Conservation (phyloP, 1,284 basidiomycete genomes). For the Ganoderma boninense region DNA sequence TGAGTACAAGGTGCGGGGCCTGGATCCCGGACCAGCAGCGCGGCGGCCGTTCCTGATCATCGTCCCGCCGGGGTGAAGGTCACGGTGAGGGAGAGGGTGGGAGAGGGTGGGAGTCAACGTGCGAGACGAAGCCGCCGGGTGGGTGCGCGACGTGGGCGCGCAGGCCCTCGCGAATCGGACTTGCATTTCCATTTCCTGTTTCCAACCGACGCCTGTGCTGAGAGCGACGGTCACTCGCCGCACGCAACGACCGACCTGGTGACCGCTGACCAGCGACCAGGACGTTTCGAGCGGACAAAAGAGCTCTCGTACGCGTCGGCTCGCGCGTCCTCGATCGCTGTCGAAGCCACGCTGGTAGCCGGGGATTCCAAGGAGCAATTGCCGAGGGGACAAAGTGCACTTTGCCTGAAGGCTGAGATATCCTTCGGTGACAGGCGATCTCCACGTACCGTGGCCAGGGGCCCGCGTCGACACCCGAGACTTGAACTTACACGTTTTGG, state of each 20-base stretch:
- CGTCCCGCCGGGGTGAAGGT: neutral
- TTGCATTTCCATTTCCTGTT: neutral
- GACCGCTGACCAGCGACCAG: neutral
- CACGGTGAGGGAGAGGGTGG: no score
- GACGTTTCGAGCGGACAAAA: slow-evolving; percentile 1
- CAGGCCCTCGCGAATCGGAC: neutral
- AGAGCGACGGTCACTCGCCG: neutral
- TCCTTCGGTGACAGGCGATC: neutral
- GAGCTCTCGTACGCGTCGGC: neutral
- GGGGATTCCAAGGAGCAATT: neutral
- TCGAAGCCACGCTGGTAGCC: no score
- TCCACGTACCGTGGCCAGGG: neutral
- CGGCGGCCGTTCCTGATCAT: neutral
- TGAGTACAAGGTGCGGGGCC: neutral
- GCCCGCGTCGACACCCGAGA: neutral
- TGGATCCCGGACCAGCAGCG: neutral
- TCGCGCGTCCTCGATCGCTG: neutral
- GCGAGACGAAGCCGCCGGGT: no score
- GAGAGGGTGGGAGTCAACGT: neutral
- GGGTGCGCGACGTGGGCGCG: no score
- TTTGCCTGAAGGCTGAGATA: no score
- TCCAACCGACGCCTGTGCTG: neutral
- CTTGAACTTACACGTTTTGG: neutral
- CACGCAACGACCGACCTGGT: neutral
- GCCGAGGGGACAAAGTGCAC: neutral